Evolutionary conservation across 106 monocot species (phyloP), one percentile per base, ranked within the genome.

Genomic region (Apostasia shenzhenica): DNA sequence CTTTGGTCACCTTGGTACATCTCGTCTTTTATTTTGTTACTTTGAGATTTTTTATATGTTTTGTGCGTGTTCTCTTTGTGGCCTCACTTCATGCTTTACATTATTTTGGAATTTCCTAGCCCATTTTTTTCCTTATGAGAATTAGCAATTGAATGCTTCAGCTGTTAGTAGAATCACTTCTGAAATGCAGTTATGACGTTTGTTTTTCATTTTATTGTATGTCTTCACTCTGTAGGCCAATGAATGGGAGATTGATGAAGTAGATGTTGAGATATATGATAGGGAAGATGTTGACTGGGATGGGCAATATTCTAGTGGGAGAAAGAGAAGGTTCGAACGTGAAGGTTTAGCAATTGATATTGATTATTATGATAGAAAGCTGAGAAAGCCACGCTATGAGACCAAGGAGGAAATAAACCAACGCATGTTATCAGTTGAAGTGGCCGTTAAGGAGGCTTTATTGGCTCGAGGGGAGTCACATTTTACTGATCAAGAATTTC

Each of bases 261-360:
- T 87, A 62, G 91, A 97, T 64, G 80, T 87, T 69, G 99, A 99
- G 50, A 48, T 92, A 44, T 99, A 85, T 79, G 99, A 99, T 69
- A 82, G 93, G 48, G 99, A 93, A 44, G 99, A 99, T 78, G 93
- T 99, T 45, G 99, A 99, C 14, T 99, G 99, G 99, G 99, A 99
- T 74, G 90, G 93, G 41, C 99, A 99, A 73, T 99, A 87, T 78
- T 99, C 99, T 51, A 99, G 99, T 80, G 99, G 90, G n/a, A 81
- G 99, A 63, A 93, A 83, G 81, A 86, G 90, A 70, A 83, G 83
- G 45, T 81, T 81, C 13, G 85, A 79, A 37, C 93, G 83, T 73
- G 92, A 93, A 55, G 86, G 80, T 43, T 69, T 90, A n/a, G 71
- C 80, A 67, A 75, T 99, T 78, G 99, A 99, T 71, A 77, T 99